A percentile compares a stretch with the other conserved stretches of the same genome.
Conservation (phyloP, 2,329 filamentous ascomycete genomes). For the Fusarium sp. region DNA sequence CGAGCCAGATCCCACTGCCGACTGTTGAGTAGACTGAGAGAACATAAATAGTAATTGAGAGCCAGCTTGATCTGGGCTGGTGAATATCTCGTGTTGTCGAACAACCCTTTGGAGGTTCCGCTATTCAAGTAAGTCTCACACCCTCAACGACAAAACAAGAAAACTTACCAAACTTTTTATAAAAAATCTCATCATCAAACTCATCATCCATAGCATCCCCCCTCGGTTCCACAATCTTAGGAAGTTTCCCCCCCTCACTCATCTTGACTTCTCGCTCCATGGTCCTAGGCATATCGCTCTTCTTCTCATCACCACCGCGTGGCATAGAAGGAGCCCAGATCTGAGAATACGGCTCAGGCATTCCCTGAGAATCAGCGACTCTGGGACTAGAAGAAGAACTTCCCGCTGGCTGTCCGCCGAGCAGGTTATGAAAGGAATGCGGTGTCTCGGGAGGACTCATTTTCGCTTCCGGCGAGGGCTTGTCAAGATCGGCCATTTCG, state of each 20-base stretch:
- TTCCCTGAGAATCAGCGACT: not conserved
- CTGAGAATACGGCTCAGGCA: constrained; percentile 30
- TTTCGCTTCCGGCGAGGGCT: constrained; percentile 24
- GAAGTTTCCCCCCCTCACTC: not conserved
- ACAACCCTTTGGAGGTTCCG: constrained; percentile 47
- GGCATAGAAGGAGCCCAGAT: constrained; percentile 39
- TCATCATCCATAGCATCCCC: constrained; percentile 33
- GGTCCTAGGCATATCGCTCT: constrained; percentile 6
- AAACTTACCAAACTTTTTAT: constrained; percentile 45
- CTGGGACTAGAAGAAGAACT: constrained; percentile 27
- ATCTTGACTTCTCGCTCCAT: constrained; percentile 2
- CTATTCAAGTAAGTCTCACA: constrained; percentile 12
- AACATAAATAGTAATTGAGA: constrained; percentile 57
- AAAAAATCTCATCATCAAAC: constrained; percentile 45
- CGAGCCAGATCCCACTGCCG: constrained; percentile 72
- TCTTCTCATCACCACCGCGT: not conserved
- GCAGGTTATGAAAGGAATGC: constrained; percentile 31
- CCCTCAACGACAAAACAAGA: not conserved
- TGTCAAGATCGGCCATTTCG: constrained; percentile 32
- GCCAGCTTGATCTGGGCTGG: constrained; percentile 53
- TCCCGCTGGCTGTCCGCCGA: constrained; percentile 14
- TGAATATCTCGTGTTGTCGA: constrained; percentile 46
- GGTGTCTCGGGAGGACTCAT: constrained; percentile 34
- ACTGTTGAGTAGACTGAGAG: constrained; percentile 70
- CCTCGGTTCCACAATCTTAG: constrained; percentile 22